Conservation (phyloP, 805 yeast species). For the Barnettozyma sucrosica region DNA sequence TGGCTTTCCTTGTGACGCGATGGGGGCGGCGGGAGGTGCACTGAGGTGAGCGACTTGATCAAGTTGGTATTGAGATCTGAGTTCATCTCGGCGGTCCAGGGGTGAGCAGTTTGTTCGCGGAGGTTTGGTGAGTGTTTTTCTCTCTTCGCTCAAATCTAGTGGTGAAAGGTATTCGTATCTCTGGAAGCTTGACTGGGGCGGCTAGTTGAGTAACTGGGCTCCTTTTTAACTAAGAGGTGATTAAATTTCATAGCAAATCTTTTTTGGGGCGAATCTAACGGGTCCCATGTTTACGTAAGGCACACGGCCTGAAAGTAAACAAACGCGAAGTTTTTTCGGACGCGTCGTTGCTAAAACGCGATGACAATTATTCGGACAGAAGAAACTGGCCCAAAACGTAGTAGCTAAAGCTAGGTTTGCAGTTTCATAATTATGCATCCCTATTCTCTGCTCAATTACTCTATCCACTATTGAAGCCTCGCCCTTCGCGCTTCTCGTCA, state of each 20-base stretch:
- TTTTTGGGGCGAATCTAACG: not conserved
- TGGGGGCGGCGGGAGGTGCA: conserved; percentile 38
- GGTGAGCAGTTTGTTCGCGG: not conserved
- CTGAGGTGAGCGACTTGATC: conserved; percentile 33
- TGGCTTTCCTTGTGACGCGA: conserved; percentile 6
- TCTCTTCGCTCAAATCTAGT: not conserved
- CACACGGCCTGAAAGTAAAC: conserved; percentile 13
- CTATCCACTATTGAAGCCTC: too few species aligned
- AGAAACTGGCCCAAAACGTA: too few species aligned
- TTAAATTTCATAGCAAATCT: conserved; percentile 1
- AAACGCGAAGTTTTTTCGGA: conserved; percentile 10
- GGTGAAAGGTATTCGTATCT: not conserved
- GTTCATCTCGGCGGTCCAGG: conserved; percentile 7
- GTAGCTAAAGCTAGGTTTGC: too few species aligned
- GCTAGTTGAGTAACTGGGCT: not conserved
- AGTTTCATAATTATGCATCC: too few species aligned
- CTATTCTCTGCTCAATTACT: too few species aligned
- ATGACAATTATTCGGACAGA: not conserved
- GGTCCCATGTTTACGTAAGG: not conserved
- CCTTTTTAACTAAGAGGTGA: not conserved
- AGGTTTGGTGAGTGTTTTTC: not conserved
- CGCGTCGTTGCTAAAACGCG: conserved; percentile 1
- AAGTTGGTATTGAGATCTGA: conserved; percentile 29
- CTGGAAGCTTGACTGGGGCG: not conserved
- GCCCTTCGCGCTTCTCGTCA: too few species aligned